phyloP scores from a whole-genome alignment of 768 basidiomycete genomes.

The Galerina marginata region DNA sequence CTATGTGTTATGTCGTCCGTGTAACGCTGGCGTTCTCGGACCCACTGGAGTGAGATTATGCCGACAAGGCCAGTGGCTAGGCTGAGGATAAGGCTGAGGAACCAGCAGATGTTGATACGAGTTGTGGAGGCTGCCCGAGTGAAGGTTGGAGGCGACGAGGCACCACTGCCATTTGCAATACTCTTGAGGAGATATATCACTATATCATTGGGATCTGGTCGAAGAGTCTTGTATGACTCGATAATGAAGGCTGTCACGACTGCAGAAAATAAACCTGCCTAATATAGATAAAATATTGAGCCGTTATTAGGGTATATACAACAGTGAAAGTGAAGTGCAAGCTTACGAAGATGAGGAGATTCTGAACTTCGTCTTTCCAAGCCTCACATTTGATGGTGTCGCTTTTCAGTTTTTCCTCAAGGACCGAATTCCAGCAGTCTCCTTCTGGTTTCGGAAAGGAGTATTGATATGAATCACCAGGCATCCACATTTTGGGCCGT shows the following conservation, averaged over 20 bases:
- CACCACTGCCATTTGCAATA: neutral
- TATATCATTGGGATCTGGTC: neutral
- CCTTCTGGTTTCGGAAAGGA: neutral
- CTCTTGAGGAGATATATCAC: neutral
- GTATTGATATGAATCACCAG: too few relatives aligned
- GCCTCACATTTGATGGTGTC: constrained; percentile 2
- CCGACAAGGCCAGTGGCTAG: constrained; percentile 4
- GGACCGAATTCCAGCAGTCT: neutral
- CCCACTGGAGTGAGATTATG: constrained; percentile 5
- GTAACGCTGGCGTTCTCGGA: constrained; percentile 5
- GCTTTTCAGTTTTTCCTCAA: neutral
- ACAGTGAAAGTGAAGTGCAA: neutral
- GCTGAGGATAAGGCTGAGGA: constrained; percentile 6
- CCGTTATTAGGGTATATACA: neutral
- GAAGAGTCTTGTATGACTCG: constrained; percentile 5
- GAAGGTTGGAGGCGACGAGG: neutral
- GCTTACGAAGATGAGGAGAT: constrained; percentile 6
- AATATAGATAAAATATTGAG: neutral
- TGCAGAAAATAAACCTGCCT: constrained; percentile 9
- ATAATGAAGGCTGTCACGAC: constrained; percentile 3
- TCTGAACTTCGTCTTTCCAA: constrained; percentile 9
- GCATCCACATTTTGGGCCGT: too few relatives aligned
- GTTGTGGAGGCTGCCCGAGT: neutral
- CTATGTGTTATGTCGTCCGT: neutral
- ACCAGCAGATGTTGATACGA: constrained; percentile 5